Evolutionary conservation across 2,329 filamentous ascomycete species (phyloP).

Genomic region (Cladophialophora carrionii): DNA sequence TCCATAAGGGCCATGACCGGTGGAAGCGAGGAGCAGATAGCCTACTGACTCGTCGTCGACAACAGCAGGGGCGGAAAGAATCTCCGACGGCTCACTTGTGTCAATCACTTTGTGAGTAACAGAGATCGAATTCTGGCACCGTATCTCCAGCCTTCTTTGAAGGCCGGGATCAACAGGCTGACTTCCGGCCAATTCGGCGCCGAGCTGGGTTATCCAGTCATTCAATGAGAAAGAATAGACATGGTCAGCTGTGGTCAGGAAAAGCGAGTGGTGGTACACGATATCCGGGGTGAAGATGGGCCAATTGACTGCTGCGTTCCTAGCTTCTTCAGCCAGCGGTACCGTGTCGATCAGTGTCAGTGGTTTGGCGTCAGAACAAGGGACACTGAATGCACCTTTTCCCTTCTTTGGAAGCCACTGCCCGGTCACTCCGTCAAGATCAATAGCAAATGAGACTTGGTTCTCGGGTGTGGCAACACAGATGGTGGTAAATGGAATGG

Average conservation of each 20-base stretch:
- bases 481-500: conserved; percentile 60
- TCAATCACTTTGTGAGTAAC: conserved; percentile 54
- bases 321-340: conserved; percentile 43
- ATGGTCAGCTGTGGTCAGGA: conserved; percentile 59
- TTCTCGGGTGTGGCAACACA: conserved; percentile 61
- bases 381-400: conserved; percentile 48
- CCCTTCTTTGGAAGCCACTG: conserved; percentile 62
- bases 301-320: conserved; percentile 43
- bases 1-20: conserved; percentile 54
- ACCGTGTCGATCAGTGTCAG: conserved; percentile 52
- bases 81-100: conserved; percentile 40
- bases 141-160: conserved; percentile 59
- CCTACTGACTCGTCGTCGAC: conserved; percentile 62
- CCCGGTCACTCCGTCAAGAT: conserved; percentile 64
- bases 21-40: conserved; percentile 59
- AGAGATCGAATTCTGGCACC: conserved; percentile 58
- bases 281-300: conserved; percentile 62
- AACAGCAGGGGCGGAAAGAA: conserved; percentile 55
- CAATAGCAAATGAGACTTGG: conserved; percentile 62
- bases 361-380: conserved; percentile 48
- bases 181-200: conserved; percentile 54
- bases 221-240: conserved; percentile 60
- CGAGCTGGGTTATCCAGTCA: conserved; percentile 60
- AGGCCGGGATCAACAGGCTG: conserved; percentile 53
- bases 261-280: conserved; percentile 61